These are phyloP conservation scores for Hyphodiscus hymeniophilus DNA, from an alignment of 495 filamentous ascomycete genomes.

Conservation along the genomic window DNA sequence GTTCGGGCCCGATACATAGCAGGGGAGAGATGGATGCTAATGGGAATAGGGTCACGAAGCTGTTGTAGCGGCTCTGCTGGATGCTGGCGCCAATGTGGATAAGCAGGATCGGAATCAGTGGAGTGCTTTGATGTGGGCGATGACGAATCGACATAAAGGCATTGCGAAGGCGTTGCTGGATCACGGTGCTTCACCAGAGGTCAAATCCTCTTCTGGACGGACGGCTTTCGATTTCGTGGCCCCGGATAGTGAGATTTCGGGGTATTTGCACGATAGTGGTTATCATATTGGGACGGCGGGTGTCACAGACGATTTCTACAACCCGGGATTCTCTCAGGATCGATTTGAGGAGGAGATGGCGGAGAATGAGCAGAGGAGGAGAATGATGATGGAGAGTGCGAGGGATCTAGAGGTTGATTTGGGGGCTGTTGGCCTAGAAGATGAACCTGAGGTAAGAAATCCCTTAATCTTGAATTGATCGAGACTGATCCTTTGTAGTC, in stretches of 20 bases:
- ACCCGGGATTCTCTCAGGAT: slow-evolving; percentile 84
- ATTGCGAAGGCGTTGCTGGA: slow-evolving; percentile 90
- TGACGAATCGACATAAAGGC: slow-evolving; percentile 94
- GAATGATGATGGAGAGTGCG: slow-evolving; percentile 99
- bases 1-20: slow-evolving; percentile 27
- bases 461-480: slow-evolving; percentile 11
- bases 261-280: slow-evolving; percentile 86
- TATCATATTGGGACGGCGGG: slow-evolving; percentile 81
- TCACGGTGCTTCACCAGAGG: slow-evolving; percentile 88
- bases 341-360: slow-evolving; percentile 95
- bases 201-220: slow-evolving; percentile 85
- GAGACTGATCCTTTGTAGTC: slow-evolving; percentile 44
- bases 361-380: slow-evolving; percentile 87
- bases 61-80: slow-evolving; percentile 75
- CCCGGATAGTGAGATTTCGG: slow-evolving; percentile 91
- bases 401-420: slow-evolving; percentile 95
- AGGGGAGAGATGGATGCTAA: slow-evolving; percentile 7
- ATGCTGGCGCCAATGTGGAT: slow-evolving; percentile 85
- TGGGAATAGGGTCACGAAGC: slow-evolving; percentile 72
- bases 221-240: slow-evolving; percentile 96
- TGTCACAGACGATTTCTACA: slow-evolving; percentile 95
- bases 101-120: slow-evolving; percentile 92
- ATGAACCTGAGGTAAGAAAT: slow-evolving; percentile 84
- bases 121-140: slow-evolving; percentile 99
- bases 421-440: slow-evolving; percentile 91